Conservation (phyloP, 2,329 filamentous ascomycete species). For the Coniochaeta sp. region DNA sequence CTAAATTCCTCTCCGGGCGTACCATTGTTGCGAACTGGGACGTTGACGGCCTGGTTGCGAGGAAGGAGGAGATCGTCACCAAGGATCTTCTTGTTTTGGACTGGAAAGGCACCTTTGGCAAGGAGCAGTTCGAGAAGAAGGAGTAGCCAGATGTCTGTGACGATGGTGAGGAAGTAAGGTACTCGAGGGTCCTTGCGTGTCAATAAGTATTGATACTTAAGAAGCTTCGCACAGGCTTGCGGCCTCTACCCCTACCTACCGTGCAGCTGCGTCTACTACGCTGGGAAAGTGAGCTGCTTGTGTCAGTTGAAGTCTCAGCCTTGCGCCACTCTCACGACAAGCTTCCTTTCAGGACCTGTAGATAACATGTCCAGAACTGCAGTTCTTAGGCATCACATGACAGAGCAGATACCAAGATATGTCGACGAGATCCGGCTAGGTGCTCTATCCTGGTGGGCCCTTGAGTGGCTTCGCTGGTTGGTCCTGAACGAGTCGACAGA, state of each 20-base stretch:
- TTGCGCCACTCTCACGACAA: too few species aligned
- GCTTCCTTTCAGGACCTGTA: too few species aligned
- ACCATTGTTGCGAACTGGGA: constrained; percentile 6
- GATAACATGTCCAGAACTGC: neutral
- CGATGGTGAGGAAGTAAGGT: neutral
- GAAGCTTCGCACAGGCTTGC: too few species aligned
- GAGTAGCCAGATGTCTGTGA: neutral
- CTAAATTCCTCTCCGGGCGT: constrained; percentile 3
- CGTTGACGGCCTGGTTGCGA: constrained; percentile 5
- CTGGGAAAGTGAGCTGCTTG: too few species aligned
- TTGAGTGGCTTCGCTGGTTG: neutral
- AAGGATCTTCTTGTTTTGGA: neutral
- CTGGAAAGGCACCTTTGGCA: neutral
- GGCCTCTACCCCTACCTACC: too few species aligned
- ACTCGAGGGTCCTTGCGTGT: too few species aligned
- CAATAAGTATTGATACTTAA: too few species aligned
- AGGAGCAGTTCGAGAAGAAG: neutral
- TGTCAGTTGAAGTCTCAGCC: too few species aligned
- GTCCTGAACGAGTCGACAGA: neutral
- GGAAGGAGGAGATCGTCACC: constrained; percentile 2
- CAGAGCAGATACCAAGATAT: neutral
- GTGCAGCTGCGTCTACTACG: too few species aligned
- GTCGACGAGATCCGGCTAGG: neutral
- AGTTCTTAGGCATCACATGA: neutral
- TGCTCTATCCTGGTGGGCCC: too few species aligned